Base-by-base conservation (phyloP, 768 basidiomycete species). In the Podaxis mareebaensis region DNA sequence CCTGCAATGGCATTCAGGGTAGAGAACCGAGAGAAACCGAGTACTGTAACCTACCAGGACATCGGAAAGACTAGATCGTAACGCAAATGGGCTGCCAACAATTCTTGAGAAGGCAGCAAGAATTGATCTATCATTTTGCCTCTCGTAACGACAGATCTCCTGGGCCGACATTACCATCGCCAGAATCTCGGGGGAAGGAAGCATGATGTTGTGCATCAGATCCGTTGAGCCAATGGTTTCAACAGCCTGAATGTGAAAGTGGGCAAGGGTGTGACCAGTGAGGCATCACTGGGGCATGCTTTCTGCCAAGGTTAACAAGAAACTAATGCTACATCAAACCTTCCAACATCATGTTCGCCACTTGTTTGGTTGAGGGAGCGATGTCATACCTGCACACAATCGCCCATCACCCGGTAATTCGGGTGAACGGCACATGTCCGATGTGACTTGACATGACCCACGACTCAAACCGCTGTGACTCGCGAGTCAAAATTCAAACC, bases 1-100 rank as follows among this genome's bases (percentile, higher is more conserved):
- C 69, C 65, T 62, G 65, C 67, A 59, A 58, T 64, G 67, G 38
- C 30, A 65, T 40, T 68, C 67, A 71, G 71, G 71, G 70, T 65
- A 73, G 54, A 60, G 65, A 71, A 59, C 66, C 73, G 71, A 74
- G 69, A 68, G 69, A 72, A 73, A 52, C 66, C 57, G 67, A 63
- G 65, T 63, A 66, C 60, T 58, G 53, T 63, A 66, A 61, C 52
- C 66, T 67, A 67, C 67, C 70, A 70, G 70, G 66, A 70, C 62
- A 62, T 68, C 69, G 68, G 69, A 66, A 65, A 24, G 61, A 46
- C 68, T 54, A 65, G 63, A 74, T 69, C 65, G 67, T 67, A 67
- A 70, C 66, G 62, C 39, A 20, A 17, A 46, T 46, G 64, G 69
- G 62, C 42, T 42, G 6, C 48, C 62, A 57, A 46, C 46, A 53